These are phyloP conservation scores for Phytophthora palmivora DNA, from an alignment of 352 stramenopile genomes.

Conservation along the genomic window DNA sequence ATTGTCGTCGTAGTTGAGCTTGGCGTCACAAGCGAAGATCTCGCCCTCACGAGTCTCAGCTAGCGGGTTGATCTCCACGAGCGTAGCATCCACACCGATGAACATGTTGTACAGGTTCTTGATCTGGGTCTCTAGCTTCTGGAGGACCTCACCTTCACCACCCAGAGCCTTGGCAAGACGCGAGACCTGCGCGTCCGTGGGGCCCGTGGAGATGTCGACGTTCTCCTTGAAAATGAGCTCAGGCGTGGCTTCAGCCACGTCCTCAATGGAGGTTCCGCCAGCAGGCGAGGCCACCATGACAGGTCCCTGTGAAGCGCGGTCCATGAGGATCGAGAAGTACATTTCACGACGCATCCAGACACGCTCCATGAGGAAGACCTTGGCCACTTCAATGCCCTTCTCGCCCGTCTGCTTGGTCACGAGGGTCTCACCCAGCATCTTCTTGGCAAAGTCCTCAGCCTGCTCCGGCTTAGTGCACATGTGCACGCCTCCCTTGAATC, in stretches of 20 bases:
- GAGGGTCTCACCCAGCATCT: constrained; percentile 95
- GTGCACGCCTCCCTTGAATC: constrained; percentile 98
- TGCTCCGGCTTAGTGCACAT: constrained; percentile 93
- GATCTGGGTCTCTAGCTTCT: constrained; percentile 80
- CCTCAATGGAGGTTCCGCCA: constrained; percentile 97
- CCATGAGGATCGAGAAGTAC: constrained; percentile 99
- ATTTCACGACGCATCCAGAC: constrained; percentile 96
- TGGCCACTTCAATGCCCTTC: constrained; percentile 90
- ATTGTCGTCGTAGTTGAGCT: constrained; percentile 99
- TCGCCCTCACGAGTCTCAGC: constrained; percentile 95
- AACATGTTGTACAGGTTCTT: constrained; percentile 97
- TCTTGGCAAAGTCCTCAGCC: constrained; percentile 81
- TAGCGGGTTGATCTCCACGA: constrained; percentile 99
- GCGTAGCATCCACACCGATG: constrained; percentile 95
- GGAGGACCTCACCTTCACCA: constrained; percentile 51
- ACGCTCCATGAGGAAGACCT: constrained; percentile 93
- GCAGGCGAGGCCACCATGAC: constrained; percentile 95
- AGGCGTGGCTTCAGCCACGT: constrained; percentile 94
- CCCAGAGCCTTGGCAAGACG: constrained; percentile 81
- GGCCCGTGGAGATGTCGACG: constrained; percentile 95
- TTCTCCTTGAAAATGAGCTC: constrained; percentile 95
- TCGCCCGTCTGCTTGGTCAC: constrained; percentile 96
- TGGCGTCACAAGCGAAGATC: constrained; percentile 97
- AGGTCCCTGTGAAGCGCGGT: constrained; percentile 94
- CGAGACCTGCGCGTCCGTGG: constrained; percentile 83